Conservation (phyloP, 441 rosid species). For the Codiaeum variegatum region DNA sequence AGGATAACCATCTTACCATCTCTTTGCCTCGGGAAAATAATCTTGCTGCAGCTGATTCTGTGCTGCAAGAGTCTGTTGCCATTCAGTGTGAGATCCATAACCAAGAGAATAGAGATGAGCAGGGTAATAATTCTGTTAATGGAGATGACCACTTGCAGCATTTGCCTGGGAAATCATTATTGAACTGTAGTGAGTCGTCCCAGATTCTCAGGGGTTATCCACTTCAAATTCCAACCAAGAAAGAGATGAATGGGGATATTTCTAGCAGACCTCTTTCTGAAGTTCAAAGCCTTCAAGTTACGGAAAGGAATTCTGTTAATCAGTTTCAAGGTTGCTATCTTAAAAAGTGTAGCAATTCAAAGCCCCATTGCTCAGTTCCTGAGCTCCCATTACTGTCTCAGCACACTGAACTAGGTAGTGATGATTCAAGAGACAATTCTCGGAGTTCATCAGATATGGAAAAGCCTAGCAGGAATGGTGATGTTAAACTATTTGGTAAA, state of each 20-base stretch:
- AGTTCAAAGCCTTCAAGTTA: conserved; percentile 30
- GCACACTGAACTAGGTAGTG: conserved; percentile 33
- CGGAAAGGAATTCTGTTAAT: conserved; percentile 30
- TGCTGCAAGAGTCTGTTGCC: conserved; percentile 31
- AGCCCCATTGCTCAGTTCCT: conserved; percentile 26
- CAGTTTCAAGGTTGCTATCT: conserved; percentile 47
- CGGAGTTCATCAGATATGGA: conserved; percentile 44
- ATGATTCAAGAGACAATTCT: conserved; percentile 33
- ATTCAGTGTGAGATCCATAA: conserved; percentile 26
- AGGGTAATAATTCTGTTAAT: conserved; percentile 23
- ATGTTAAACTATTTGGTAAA: conserved; percentile 84
- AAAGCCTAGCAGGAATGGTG: conserved; percentile 56
- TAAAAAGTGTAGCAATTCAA: conserved; percentile 48
- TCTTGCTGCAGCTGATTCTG: conserved; percentile 21
- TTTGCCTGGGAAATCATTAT: conserved; percentile 30
- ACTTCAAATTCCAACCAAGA: conserved; percentile 35
- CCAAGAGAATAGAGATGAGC: conserved; percentile 30
- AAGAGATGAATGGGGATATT: conserved; percentile 41
- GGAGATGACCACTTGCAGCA: conserved; percentile 31
- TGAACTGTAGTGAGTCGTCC: conserved; percentile 30
- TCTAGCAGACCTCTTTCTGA: conserved; percentile 27
- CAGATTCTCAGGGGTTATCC: conserved; percentile 47
- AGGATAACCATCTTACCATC: conserved; percentile 30
- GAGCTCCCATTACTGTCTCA: conserved; percentile 40
- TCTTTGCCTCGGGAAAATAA: conserved; percentile 32